Conservation (phyloP, 345 rosid species). For the Adansonia digitata region DNA sequence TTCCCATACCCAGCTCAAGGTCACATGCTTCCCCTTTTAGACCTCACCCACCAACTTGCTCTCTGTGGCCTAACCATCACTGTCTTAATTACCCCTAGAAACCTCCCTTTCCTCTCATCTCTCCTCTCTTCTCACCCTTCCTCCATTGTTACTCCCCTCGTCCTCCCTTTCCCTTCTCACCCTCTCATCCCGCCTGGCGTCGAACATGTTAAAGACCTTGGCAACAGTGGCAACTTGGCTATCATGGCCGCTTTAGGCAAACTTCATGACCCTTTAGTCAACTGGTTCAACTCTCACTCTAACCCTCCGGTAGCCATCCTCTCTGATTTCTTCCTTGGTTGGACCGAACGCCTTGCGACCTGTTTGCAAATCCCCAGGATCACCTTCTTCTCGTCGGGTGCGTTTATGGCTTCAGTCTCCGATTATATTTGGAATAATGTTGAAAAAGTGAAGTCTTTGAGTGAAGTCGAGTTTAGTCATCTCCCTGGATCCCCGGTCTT, state of each 20-base stretch:
- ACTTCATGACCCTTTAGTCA: constrained; percentile 41
- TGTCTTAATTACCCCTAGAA: constrained; percentile 47
- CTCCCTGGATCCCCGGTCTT: constrained; percentile 46
- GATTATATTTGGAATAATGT: constrained; percentile 29
- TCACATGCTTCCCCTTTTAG: constrained; percentile 51
- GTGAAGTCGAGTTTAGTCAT: constrained; percentile 28
- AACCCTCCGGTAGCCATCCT: constrained; percentile 56
- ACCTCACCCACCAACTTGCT: constrained; percentile 49
- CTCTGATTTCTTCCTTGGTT: constrained; percentile 75
- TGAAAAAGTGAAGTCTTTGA: constrained; percentile 15
- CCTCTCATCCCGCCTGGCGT: constrained; percentile 51
- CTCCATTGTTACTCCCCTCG: constrained; percentile 21
- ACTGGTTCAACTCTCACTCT: constrained; percentile 52
- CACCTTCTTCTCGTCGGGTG: constrained; percentile 35
- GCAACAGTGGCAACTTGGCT: constrained; percentile 35
- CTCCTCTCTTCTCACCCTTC: too few relatives aligned
- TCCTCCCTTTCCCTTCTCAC: constrained; percentile 50
- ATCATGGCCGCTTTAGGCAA: constrained; percentile 42
- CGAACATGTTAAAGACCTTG: constrained; percentile 54
- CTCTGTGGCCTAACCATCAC: constrained; percentile 36
- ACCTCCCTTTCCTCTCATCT: constrained; percentile 37
- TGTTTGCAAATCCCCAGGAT: constrained; percentile 33
- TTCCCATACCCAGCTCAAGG: constrained; percentile 80
- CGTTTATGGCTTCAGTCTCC: constrained; percentile 21
- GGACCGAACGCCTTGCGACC: constrained; percentile 46